Base-by-base conservation (phyloP, 2,329 filamentous ascomycete genomes). In the Fusarium verrucosum region DNA sequence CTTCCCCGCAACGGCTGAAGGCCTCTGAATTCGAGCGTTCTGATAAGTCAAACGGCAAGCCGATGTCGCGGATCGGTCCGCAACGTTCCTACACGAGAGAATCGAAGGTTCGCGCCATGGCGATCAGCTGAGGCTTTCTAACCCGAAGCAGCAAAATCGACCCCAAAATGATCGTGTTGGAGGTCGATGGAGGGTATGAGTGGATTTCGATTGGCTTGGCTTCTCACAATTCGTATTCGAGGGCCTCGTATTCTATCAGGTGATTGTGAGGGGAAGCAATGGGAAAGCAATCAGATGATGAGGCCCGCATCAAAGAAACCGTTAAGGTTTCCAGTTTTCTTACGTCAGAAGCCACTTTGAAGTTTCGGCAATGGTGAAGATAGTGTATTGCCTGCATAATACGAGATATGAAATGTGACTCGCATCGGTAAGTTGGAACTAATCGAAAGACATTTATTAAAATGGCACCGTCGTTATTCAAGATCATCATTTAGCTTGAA, bases 21-120 rank as follows among this genome's bases (percentile, higher is more conserved):
- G 20, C n/a, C 10, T 10, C 14, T 28, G 16, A 9, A 30, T 30
- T 14, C 28, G 28, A 30, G 10, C 28, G n/a, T 43, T 43, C 37
- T 32, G 20, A 43, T 43, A 5, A 14, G 25, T 25, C 26, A 16
- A 35, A 17, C 28, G 28, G 17, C 6, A n/a, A 26, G 14, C 44
- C n/a, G n/a, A 33, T 50, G 47, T 35, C 13, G 23, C 22, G 47
- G 47, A 50, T 32, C 47, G 47, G 26, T 45, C 47, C 47, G 47
- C n/a, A 33, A 44, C 37, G 20, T 13, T 44, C 10, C 14, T 23
- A 30, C 42, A 33, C 22, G 4, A 26, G 44, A 50, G 17, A 13
- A 16, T 25, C 26, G 1, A 45, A 41, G 17, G 38, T 26, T 45
- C 4, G 2, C 8, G 22, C 47, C 22, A 45, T 6, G 26, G 32